A percentile compares a stretch with the other conserved stretches of the same genome.
Evolutionary conservation across 2,329 filamentous ascomycete species (phyloP).

Genomic region (Lachnellula occidentalis): DNA sequence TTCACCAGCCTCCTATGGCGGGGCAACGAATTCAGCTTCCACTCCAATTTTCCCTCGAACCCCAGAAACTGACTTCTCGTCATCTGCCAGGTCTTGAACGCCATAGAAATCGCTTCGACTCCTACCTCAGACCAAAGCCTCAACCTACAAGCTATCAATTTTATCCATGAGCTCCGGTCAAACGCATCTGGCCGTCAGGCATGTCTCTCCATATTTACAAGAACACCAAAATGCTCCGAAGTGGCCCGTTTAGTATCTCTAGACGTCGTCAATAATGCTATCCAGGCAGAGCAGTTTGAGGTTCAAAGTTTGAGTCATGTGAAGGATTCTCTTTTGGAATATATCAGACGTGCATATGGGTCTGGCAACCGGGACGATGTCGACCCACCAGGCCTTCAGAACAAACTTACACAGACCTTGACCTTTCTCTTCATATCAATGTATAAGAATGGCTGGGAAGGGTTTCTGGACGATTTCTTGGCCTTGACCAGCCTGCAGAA

Average conservation of each 20-base stretch:
- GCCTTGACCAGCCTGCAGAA: constrained; percentile 62
- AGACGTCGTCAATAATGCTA: constrained; percentile 88
- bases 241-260: constrained; percentile 84
- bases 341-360: constrained; percentile 72
- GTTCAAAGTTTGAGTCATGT: constrained; percentile 66
- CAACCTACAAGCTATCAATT: constrained; percentile 78
- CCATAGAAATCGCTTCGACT: constrained; percentile 90
- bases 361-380: constrained; percentile 46
- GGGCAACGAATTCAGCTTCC: constrained; percentile 1
- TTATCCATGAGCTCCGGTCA: constrained; percentile 69
- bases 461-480: constrained; percentile 87
- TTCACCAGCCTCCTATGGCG: constrained; percentile 2
- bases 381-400: constrained; percentile 78
- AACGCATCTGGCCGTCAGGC: constrained; percentile 87
- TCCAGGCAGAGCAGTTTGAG: constrained; percentile 75
- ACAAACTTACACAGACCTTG: constrained; percentile 93
- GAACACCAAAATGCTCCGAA: constrained; percentile 69
- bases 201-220: constrained; percentile 79
- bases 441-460: constrained; percentile 81
- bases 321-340: constrained; percentile 75
- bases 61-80: constrained; percentile 9
- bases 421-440: constrained; percentile 88
- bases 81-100: constrained; percentile 77
- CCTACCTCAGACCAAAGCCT: constrained; percentile 68
- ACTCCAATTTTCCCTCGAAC: neutral